Percentiles rank a stretch among this genome's conserved stretches.
Evolutionary conservation across 2,329 filamentous ascomycete genomes (phyloP).

Genomic region (Bipolaris zeicola): DNA sequence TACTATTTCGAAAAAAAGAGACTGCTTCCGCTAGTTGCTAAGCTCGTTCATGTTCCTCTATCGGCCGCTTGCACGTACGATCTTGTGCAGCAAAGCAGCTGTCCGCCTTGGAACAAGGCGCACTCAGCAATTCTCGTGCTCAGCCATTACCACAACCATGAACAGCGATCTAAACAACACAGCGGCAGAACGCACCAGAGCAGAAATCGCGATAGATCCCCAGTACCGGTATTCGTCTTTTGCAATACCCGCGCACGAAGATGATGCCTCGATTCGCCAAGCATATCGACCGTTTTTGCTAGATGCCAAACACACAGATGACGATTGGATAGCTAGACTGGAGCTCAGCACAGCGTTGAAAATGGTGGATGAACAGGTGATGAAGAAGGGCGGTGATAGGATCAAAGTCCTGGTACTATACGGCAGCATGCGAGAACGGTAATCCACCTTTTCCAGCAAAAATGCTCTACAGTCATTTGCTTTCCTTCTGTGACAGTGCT

Average conservation of each 20-base stretch:
- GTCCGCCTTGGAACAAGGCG: not conserved
- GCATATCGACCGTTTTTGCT: constrained; percentile 65
- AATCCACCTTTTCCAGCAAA: constrained; percentile 8
- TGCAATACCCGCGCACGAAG: constrained; percentile 54
- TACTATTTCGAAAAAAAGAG: too few species aligned
- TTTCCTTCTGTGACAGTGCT: not conserved
- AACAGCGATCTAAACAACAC: constrained; percentile 38
- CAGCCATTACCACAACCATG: constrained; percentile 9
- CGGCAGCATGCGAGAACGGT: constrained; percentile 61
- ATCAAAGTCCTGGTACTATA: constrained; percentile 66
- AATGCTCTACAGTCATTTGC: too few species aligned
- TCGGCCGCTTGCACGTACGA: not conserved
- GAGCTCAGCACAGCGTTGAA: constrained; percentile 61
- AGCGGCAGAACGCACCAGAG: constrained; percentile 21
- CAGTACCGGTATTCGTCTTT: constrained; percentile 41
- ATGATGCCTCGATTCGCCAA: constrained; percentile 53
- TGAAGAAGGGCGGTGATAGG: constrained; percentile 44
- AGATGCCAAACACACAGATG: constrained; percentile 38
- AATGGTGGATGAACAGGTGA: constrained; percentile 58
- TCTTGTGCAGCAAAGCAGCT: not conserved
- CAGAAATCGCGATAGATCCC: constrained; percentile 20
- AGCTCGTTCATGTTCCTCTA: constrained; percentile 1
- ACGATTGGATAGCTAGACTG: constrained; percentile 63
- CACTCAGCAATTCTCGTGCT: constrained; percentile 4
- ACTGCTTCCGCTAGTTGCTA: not conserved